Evolutionary conservation across 768 basidiomycete genomes (phyloP).

Genomic region (Aureoboletus auriporus): DNA sequence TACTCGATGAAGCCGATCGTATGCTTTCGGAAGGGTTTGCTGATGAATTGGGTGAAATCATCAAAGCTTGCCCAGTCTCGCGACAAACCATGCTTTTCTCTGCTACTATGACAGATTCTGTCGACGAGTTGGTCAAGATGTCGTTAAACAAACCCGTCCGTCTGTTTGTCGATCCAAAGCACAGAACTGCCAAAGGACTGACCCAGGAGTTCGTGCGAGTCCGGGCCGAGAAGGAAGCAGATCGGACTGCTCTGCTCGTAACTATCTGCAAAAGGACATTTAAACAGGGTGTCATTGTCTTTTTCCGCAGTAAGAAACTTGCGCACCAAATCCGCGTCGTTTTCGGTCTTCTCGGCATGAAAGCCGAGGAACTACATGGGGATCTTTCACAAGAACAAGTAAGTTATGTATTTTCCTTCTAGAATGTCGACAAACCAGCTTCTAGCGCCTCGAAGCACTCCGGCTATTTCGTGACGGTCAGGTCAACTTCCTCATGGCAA

Average conservation of each 20-base stretch:
- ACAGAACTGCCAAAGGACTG: slow-evolving; percentile 78
- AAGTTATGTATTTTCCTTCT: slow-evolving; percentile 11
- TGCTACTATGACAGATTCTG: slow-evolving; percentile 97
- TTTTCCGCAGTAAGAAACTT: slow-evolving; percentile 93
- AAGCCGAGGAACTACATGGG: slow-evolving; percentile 90
- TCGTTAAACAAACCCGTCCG: slow-evolving; percentile 90
- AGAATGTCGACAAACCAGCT: slow-evolving; percentile 2
- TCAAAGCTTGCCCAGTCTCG: slow-evolving; percentile 80
- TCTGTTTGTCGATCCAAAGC: slow-evolving; percentile 93
- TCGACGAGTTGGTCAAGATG: slow-evolving; percentile 90
- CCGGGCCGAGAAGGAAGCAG: slow-evolving; percentile 70
- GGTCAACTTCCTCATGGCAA: slow-evolving; percentile 93
- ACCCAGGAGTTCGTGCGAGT: slow-evolving; percentile 95
- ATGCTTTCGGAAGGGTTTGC: slow-evolving; percentile 96
- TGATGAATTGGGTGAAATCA: slow-evolving; percentile 91
- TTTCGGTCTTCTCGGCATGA: slow-evolving; percentile 85
- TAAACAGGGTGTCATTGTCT: slow-evolving; percentile 80
- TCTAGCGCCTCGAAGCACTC: slow-evolving; percentile 79
- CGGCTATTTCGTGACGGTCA: slow-evolving; percentile 82
- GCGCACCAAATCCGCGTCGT: slow-evolving; percentile 97
- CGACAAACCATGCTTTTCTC: slow-evolving; percentile 99
- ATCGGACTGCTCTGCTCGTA: slow-evolving; percentile 72
- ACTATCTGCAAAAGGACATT: slow-evolving; percentile 88
- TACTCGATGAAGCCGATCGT: slow-evolving; percentile 96
- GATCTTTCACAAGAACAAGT: slow-evolving; percentile 96